These are phyloP conservation scores for Nothomitra cinnamomea DNA, from an alignment of 2,329 filamentous ascomycete species.

Conservation along the genomic window DNA sequence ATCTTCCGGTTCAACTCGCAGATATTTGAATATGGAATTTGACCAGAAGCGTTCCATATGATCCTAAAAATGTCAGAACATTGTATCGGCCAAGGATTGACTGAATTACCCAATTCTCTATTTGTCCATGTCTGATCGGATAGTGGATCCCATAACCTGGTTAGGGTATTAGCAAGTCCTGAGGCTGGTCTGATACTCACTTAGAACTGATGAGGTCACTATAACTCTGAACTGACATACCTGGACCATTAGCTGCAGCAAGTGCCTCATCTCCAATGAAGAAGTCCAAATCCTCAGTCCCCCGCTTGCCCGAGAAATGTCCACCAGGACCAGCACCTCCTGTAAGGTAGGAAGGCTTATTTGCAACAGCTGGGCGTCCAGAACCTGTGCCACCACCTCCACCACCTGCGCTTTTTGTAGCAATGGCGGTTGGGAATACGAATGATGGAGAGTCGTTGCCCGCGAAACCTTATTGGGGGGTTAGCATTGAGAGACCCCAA, in stretches of 20 bases:
- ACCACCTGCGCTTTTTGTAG: constrained; percentile 65
- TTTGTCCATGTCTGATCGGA: constrained; percentile 91
- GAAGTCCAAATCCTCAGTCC: constrained; percentile 94
- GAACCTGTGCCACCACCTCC: constrained; percentile 62
- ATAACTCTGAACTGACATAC: constrained; percentile 26
- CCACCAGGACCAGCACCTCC: constrained; percentile 71
- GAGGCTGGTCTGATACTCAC: not conserved
- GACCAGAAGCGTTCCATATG: constrained; percentile 99
- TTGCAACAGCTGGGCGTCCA: constrained; percentile 75
- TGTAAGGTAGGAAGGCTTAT: constrained; percentile 89
- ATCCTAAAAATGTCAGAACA: constrained; percentile 39
- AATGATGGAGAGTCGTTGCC: constrained; percentile 98
- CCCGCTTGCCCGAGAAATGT: constrained; percentile 78
- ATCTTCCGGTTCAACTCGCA: constrained; percentile 94
- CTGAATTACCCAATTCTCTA: constrained; percentile 79
- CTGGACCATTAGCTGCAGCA: constrained; percentile 64
- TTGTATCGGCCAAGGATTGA: constrained; percentile 2
- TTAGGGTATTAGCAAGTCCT: constrained; percentile 11
- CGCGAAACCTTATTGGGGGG: constrained; percentile 59
- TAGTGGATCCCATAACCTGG: constrained; percentile 90
- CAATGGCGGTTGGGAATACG: constrained; percentile 97
- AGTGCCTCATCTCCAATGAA: constrained; percentile 97
- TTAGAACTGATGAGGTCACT: not conserved
- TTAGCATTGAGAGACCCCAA: constrained; percentile 3
- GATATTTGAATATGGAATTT: constrained; percentile 99